phyloP scores from a whole-genome alignment of 768 basidiomycete genomes.

The Kwoniella sp. region DNA sequence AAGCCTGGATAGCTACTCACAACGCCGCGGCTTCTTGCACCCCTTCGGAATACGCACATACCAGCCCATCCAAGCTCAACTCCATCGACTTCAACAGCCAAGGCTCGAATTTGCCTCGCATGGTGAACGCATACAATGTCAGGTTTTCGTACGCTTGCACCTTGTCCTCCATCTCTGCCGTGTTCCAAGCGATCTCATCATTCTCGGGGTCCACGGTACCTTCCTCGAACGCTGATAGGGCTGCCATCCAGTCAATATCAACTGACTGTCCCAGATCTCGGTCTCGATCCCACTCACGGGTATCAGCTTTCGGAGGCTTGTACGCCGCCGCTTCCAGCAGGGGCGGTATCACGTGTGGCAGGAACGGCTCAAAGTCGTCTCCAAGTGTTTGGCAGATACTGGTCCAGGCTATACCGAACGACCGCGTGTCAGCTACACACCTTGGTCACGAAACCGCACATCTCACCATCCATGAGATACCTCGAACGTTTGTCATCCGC shows the following conservation, averaged over 20 bases:
- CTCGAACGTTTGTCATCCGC: slow-evolving; percentile 64
- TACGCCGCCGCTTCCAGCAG: slow-evolving; percentile 68
- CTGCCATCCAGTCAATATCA: no score
- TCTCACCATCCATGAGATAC: slow-evolving; percentile 59
- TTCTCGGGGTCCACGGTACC: slow-evolving; percentile 57
- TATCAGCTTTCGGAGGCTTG: slow-evolving; percentile 51
- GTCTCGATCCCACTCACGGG: slow-evolving; percentile 8
- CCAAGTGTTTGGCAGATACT: slow-evolving; percentile 82
- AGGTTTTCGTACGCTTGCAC: slow-evolving; percentile 30
- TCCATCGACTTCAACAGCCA: slow-evolving; percentile 20
- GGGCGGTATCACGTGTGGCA: slow-evolving; percentile 77
- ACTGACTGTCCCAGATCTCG: no score
- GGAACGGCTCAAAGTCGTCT: slow-evolving; percentile 77
- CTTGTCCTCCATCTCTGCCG: slow-evolving; percentile 33
- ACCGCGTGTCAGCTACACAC: background rate
- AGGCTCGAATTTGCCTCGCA: slow-evolving; percentile 24
- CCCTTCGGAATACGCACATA: slow-evolving; percentile 13
- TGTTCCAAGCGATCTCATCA: slow-evolving; percentile 60
- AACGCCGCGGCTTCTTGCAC: slow-evolving; percentile 26
- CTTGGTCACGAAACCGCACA: background rate
- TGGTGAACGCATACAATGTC: slow-evolving; percentile 23
- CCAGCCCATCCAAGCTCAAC: slow-evolving; percentile 23
- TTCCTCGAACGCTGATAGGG: slow-evolving; percentile 30
- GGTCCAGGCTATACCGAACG: slow-evolving; percentile 65
- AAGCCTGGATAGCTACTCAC: slow-evolving; percentile 1